Percentiles rank a stretch among this genome's conserved stretches.
Evolutionary conservation across 352 stramenopile species (phyloP).

Genomic region (Phytopythium litorale): DNA sequence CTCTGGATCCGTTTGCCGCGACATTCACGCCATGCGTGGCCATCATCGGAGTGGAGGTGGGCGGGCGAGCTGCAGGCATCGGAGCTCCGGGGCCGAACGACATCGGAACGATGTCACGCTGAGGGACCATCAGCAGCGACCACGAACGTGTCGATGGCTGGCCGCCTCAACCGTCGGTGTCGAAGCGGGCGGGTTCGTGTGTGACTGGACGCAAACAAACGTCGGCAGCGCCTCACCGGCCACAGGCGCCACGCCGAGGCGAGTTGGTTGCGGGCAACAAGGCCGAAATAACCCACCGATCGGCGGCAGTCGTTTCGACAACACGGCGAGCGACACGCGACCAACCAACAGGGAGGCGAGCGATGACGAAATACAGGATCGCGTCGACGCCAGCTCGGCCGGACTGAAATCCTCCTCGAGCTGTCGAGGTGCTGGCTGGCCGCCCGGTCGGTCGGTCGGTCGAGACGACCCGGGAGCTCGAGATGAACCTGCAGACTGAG

Average conservation of each 20-base stretch:
- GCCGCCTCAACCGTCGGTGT: background rate
- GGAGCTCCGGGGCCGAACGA: background rate
- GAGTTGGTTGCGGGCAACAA: background rate
- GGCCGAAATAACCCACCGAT: background rate
- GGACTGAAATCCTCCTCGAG: background rate
- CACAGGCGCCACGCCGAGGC: background rate
- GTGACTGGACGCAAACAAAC: background rate
- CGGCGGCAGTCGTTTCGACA: background rate
- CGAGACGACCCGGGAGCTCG: conserved; percentile 1
- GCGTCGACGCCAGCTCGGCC: background rate
- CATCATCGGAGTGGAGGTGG: background rate
- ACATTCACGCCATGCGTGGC: background rate
- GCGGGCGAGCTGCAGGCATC: background rate
- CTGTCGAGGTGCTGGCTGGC: background rate
- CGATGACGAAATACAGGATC: background rate
- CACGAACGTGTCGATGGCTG: background rate
- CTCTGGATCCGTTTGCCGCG: background rate
- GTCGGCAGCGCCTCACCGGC: background rate
- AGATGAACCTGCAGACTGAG: conserved; percentile 6
- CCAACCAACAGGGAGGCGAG: background rate
- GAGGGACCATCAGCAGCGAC: background rate
- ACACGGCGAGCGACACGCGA: background rate
- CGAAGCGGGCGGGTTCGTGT: background rate
- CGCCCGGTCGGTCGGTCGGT: no score
- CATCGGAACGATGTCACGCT: background rate